phyloP scores from a whole-genome alignment of 257 asterid species.

The Thymus mandschuricus region DNA sequence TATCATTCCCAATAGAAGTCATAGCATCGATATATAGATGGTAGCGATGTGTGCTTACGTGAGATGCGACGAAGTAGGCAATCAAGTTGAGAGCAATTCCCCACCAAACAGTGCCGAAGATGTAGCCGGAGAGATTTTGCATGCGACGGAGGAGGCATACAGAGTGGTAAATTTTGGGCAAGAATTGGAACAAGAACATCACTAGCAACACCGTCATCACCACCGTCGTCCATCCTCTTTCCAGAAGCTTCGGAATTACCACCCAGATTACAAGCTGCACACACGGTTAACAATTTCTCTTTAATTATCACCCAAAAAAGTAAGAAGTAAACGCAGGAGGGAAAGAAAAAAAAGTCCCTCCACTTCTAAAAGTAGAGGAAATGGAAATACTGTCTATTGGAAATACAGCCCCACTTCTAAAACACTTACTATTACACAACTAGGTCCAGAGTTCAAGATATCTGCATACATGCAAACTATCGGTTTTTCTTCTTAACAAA shows the following conservation, averaged over 20 bases:
- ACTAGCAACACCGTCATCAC: conserved; percentile 74
- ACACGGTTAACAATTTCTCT: neutral
- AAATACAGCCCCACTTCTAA: too few relatives aligned
- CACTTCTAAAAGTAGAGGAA: too few relatives aligned
- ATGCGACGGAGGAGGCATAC: conserved; percentile 77
- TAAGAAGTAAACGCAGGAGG: too few relatives aligned
- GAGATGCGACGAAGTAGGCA: conserved; percentile 95
- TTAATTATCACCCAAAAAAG: too few relatives aligned
- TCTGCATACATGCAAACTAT: too few relatives aligned
- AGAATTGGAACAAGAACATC: conserved; percentile 73
- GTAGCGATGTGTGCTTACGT: conserved; percentile 46
- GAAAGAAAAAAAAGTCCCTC: too few relatives aligned
- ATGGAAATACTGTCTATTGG: too few relatives aligned
- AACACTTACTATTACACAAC: too few relatives aligned
- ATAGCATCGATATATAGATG: too few relatives aligned
- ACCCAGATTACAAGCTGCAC: conserved; percentile 87
- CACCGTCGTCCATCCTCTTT: conserved; percentile 67
- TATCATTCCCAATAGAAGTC: too few relatives aligned
- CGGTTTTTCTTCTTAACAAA: too few relatives aligned
- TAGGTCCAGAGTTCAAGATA: too few relatives aligned
- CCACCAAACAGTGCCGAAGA: conserved; percentile 97
- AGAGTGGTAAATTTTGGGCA: conserved; percentile 94
- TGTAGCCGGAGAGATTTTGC: conserved; percentile 89
- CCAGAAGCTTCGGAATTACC: conserved; percentile 60
- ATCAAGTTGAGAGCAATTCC: conserved; percentile 97